Evolutionary conservation across 31 red algal species (phyloP).

Genomic region (Endocladia muricata): DNA sequence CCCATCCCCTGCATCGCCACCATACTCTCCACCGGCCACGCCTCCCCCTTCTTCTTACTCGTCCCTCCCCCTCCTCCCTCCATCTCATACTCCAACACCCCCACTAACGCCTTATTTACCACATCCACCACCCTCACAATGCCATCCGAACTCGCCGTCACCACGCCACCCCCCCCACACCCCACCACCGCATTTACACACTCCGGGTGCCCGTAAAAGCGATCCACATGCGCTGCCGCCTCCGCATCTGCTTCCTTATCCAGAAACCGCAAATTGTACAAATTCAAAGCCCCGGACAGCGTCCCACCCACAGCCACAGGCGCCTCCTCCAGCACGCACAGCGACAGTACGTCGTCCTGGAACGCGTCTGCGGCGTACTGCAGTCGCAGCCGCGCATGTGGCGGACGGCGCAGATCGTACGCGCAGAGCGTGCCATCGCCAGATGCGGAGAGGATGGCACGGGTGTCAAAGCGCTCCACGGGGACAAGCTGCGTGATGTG

Average conservation of each 20-base stretch:
- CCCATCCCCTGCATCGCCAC: slow-evolving; percentile 20
- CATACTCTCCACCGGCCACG: slow-evolving; percentile 60
- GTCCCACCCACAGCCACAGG: slow-evolving; percentile 22
- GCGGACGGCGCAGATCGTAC: slow-evolving; percentile 42
- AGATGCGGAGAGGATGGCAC: slow-evolving; percentile 17
- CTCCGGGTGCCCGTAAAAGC: slow-evolving; percentile 63
- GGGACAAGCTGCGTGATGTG: slow-evolving; percentile 19
- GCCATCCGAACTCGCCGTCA: slow-evolving; percentile 56
- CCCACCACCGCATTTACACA: slow-evolving; percentile 27
- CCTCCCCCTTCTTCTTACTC: slow-evolving; percentile 13
- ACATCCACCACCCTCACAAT: slow-evolving; percentile 52
- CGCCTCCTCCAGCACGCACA: slow-evolving; percentile 14
- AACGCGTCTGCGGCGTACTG: slow-evolving; percentile 30
- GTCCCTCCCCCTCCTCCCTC: neutral
- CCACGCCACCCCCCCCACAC: slow-evolving; percentile 16
- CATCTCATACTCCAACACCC: slow-evolving; percentile 33
- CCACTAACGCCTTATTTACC: slow-evolving; percentile 14
- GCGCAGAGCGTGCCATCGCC: slow-evolving; percentile 54
- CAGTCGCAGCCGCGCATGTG: slow-evolving; percentile 13
- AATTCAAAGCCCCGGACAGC: slow-evolving; percentile 35
- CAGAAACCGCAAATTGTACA: slow-evolving; percentile 60
- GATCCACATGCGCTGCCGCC: slow-evolving; percentile 32
- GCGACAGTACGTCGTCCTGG: slow-evolving; percentile 51
- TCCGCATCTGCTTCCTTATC: slow-evolving; percentile 17
- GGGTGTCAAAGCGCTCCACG: slow-evolving; percentile 8